Percentiles rank a stretch among this genome's conserved stretches.
Evolutionary conservation across 208 protist genomes (phyloP).

Genomic region (Acanthamoeba triangularis): DNA sequence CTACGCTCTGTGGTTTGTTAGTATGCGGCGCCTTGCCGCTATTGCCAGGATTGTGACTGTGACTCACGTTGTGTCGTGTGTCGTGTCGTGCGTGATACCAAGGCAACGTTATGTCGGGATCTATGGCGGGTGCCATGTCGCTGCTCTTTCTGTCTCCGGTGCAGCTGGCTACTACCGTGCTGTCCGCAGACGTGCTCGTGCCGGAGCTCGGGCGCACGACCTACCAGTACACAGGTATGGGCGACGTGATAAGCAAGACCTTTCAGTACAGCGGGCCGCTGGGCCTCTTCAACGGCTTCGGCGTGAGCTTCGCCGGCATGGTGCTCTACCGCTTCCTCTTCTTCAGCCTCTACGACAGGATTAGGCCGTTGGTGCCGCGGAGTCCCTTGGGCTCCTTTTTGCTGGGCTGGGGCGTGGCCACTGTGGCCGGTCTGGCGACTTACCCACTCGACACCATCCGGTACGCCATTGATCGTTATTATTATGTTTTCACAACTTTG

Average conservation of each 20-base stretch:
- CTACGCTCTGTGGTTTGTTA: slow-evolving; percentile 93
- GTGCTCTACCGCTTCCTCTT: slow-evolving; percentile 37
- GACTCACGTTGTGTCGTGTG: no score
- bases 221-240: neutral
- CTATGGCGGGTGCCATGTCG: neutral
- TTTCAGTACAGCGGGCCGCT: neutral
- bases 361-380: neutral
- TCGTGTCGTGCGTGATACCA: neutral
- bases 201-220: neutral
- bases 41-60: no score
- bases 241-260: neutral
- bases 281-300: slow-evolving; percentile 60
- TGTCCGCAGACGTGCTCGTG: neutral
- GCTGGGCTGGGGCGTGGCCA: neutral
- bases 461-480: neutral
- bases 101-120: slow-evolving; percentile 3
- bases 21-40: neutral
- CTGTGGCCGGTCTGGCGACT: neutral
- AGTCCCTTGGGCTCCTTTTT: neutral
- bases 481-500: neutral
- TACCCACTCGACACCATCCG: slow-evolving; percentile 74
- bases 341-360: slow-evolving; percentile 66
- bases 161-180: neutral
- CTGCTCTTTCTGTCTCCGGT: neutral
- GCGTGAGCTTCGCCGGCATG: slow-evolving; percentile 48